These are phyloP conservation scores for Fusarium zealandicum DNA, from an alignment of 2,329 filamentous ascomycete genomes.

Conservation along the genomic window DNA sequence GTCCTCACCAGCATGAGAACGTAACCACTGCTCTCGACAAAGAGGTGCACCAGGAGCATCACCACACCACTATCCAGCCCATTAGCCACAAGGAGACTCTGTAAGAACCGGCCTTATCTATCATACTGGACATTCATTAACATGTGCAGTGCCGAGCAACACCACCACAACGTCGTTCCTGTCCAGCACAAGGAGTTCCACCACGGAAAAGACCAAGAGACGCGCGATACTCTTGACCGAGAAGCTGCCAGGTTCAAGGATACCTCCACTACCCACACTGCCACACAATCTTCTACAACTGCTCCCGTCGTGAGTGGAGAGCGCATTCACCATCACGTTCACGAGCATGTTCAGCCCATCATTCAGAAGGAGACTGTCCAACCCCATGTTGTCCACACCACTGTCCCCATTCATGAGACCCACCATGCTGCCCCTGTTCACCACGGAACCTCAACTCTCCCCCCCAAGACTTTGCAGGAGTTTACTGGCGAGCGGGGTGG, in stretches of 20 bases:
- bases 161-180: conserved; percentile 63
- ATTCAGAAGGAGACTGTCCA: conserved; percentile 74
- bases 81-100: conserved; percentile 51
- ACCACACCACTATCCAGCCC: conserved; percentile 74
- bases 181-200: conserved; percentile 68
- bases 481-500: conserved; percentile 58
- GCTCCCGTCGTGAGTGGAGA: conserved; percentile 42
- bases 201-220: conserved; percentile 62
- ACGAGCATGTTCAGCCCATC: conserved; percentile 74
- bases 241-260: conserved; percentile 54
- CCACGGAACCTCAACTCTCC: conserved; percentile 69
- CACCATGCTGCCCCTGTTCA: conserved; percentile 73
- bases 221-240: conserved; percentile 55
- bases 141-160: conserved; percentile 61
- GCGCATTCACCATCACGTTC: conserved; percentile 56
- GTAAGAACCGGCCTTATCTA: conserved; percentile 46
- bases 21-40: conserved; percentile 68
- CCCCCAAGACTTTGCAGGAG: conserved; percentile 69
- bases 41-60: conserved; percentile 75
- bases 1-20: conserved; percentile 68
- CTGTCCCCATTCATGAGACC: conserved; percentile 74
- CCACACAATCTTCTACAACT: conserved; percentile 39
- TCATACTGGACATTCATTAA: neutral
- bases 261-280: conserved; percentile 40
- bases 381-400: conserved; percentile 74